Evolutionary conservation across 2,329 filamentous ascomycete species (phyloP), one percentile per base, ranked within the genome.

Genomic region (Bipolaris oryzae): DNA sequence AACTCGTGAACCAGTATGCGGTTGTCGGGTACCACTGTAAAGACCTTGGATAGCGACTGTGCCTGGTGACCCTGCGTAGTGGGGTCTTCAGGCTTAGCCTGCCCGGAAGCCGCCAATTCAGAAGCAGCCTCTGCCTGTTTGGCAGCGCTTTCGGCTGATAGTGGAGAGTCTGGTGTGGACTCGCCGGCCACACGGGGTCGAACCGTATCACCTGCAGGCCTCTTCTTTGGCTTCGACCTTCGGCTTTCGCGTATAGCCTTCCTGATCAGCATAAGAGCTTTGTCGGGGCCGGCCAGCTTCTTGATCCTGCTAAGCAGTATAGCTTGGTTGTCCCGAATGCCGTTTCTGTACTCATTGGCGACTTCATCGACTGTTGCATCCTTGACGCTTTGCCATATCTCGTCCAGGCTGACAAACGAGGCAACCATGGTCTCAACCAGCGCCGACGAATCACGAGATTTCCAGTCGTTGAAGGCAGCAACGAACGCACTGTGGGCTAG

Each of bases 351-450:
- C n/a, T 92, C 86, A 16, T 85, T 86, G 0, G 89, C 85, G 2
- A 92, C 90, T 15, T 87, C 85, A 37, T 89, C 87, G 45, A 90
- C 87, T 0, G 87, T 90, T 50, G 88, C 87, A 66, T 92, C 87
- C 73, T 92, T 92, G 72, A 95, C 89, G 2, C 89, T 90, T 71
- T 92, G 89, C 82, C 90, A 90, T 45, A 94, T 94, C 34, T 88
- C 88, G 69, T 95, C 91, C 2, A 95, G 83, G 71, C 92, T 90
- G 16, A 93, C 89, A 74, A 94, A 93, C 62, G 92, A 90, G 68
- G 91, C 84, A n/a, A 94, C 82, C 90, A 95, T 93, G 53, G 91
- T 88, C 67, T 93, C 89, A 50, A 94, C 86, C 4, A 95, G 80
- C 0, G 90, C 87, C 51, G 87, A 87, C 0, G 89, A 91, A 71